Evolutionary conservation across 179 eudicot species (phyloP), one percentile per base, ranked within the genome.

Genomic region (Amaranthus tricolor): DNA sequence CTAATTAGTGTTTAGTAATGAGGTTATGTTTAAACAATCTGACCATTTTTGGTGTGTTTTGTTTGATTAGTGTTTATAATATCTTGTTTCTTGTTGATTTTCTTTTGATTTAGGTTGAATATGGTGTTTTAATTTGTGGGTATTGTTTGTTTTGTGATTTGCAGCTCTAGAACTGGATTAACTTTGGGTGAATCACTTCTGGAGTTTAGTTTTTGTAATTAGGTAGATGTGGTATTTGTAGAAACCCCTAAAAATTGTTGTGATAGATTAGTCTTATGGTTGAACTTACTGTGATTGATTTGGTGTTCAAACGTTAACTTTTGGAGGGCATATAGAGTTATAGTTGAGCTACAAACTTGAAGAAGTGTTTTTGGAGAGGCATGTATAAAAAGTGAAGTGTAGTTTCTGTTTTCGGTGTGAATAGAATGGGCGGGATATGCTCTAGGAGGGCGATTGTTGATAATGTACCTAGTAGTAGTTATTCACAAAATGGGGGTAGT

Each of bases 351-450:
- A 21, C n/a, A 20, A 50, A 15, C 50, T 47, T 50, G 64, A 13
- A n/a, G 64, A 56, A 75, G 43, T 73, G 45, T 58, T 49, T 66
- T 13, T 60, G 17, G 47, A 45, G n/a, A 61, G 57, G 80, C 5
- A 76, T 77, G 73, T 62, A 16, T 76, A 21, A 54, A 17, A 74
- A 79, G 80, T 74, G 82, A 77, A 72, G 74, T 63, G 15, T 77
- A 74, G 74, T 48, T 55, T 49, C 20, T 75, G 31, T 57, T 61
- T 64, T 15, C 3, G 43, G 50, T 65, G 68, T 72, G 64, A 66
- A 12, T 59, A 73, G 74, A 77, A 96, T 96, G 99, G 99, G 99
- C 71, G 98, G 98, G 73, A 62, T 96, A 72, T 93, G 98, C 84
- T 91, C 99, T n/a, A 93, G 80, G 83, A 91, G 88, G 75, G 82